Base-by-base conservation (phyloP, 306 rosid species). In the Vigna hirtella region DNA sequence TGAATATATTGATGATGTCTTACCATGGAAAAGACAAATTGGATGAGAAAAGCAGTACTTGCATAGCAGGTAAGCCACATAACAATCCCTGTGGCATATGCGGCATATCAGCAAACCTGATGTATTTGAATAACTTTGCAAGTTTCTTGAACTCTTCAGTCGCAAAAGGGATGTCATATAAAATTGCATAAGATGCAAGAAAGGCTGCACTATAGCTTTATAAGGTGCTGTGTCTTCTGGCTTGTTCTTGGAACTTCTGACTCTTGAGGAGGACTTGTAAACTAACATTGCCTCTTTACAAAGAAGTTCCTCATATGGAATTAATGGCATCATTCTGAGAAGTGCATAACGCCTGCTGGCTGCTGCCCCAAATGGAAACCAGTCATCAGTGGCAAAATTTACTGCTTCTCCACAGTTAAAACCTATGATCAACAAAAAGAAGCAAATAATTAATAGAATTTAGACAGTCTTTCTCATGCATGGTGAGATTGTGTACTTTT, bases 221-320 rank as follows among this genome's bases (percentile, higher is more conserved):
- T 63, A 26, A 36, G 84, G 74, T 57, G 62, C 11, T 7, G 6
- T 69, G 45, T 77, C 72, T 70, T 63, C 34, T 2, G 13, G 20
- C 68, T 55, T 66, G 55, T 73, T 66, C 43, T 56, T 36, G 18
- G 15, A 82, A 42, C 66, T 42, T 53, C 18, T 30, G 66, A 26
- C 2, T 30, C 58, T 74, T 57, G 83, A 30, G 59, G 83, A 30
- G 52, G 76, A 76, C 65, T 70, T 70, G 76, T 52, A 50, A 30
- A 85, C 42, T 11, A 63, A 75, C 86, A 85, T 70, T 64, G 88
- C 86, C 38, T 79, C 86, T 38, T 74, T 82, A 43, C 73, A 85
- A 50, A 85, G 86, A 75, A 85, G 88, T 82, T 85, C 86, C 84
- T 82, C 84, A 15, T 56, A 85, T n/a, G 88, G 86, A 65, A 85